Evolutionary conservation across 129 eudicot genomes (phyloP), one percentile per base, ranked within the genome.

Genomic region (Solidago caesia): DNA sequence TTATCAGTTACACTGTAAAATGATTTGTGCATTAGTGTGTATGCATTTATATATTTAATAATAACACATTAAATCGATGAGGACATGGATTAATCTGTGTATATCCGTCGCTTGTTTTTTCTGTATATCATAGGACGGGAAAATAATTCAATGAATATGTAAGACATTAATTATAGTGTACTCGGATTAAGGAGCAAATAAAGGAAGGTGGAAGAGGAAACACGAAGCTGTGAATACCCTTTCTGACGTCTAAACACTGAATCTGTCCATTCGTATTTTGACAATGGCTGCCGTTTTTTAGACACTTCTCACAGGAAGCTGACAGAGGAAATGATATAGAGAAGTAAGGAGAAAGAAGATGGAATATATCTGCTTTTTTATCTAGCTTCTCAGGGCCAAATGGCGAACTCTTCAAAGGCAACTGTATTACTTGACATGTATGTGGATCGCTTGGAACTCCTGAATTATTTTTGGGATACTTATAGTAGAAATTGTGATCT

Each of bases 181-280:
- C 33, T 49, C 49, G 26, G 47, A 21, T 26, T 27, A 26, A 8
- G 51, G 16, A 6, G 13, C 10, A 75, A 64, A 63, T 16, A n/a
- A 27, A 60, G 41, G 8, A 60, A 5, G 26, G 5, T 6, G 1
- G 14, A 6, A 75, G 41, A 65, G 21, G 33, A 44, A 66, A 67
- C 42, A 14, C 26, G 73, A 69, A 68, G 70, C 14, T 0, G 25
- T 53, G 6, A 58, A 64, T 64, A 77, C 83, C 83, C 6, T 46
- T 73, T 55, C n/a, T 45, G 74, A 39, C 61, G 7, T 53, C 26
- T 9, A 8, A 39, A 70, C 88, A 84, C 5, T 60, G 26, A 78
- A 81, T 45, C 0, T n/a, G 4, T 27, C 39, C 78, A 2, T 60
- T 51, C 8, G 5, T 8, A 13, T 11, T 39, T 5, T 10, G 1